Conservation (phyloP, 768 basidiomycete species). For the Lactifluus pinguis region DNA sequence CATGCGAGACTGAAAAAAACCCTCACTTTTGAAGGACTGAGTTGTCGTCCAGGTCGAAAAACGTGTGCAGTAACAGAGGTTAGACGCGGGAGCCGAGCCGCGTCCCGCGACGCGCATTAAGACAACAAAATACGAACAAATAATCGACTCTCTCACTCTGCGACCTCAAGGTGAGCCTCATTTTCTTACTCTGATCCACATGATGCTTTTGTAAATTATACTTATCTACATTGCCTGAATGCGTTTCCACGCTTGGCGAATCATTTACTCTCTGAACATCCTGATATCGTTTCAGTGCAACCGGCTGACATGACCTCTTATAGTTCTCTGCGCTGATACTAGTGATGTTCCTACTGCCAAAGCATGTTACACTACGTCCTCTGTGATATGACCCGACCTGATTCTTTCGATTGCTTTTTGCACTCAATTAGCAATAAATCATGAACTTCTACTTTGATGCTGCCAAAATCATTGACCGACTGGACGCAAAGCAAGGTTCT, state of each 20-base stretch:
- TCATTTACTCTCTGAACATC: constrained; percentile 15
- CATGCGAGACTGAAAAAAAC: background rate
- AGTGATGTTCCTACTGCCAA: constrained; percentile 1
- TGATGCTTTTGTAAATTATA: constrained; percentile 43
- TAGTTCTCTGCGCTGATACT: background rate
- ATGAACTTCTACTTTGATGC: constrained; percentile 99
- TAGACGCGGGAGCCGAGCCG: background rate
- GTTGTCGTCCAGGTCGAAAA: background rate
- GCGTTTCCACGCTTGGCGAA: constrained; percentile 45
- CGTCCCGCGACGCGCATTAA: background rate
- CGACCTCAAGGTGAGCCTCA: constrained; percentile 4
- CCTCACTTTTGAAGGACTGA: constrained; percentile 4
- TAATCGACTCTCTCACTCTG: background rate
- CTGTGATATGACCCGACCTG: background rate
- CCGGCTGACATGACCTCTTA: background rate
- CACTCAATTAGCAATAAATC: constrained; percentile 17
- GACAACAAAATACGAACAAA: constrained; percentile 9
- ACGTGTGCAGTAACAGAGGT: background rate
- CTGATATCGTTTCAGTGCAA: background rate
- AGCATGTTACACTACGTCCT: constrained; percentile 10
- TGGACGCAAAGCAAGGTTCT: constrained; percentile 86
- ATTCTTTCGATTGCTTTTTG: background rate
- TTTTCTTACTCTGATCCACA: constrained; percentile 18
- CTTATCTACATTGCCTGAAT: constrained; percentile 94
- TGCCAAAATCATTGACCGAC: constrained; percentile 69